Evolutionary conservation across 257 asterid species (phyloP).

Genomic region (Solanum megistacrolobum): DNA sequence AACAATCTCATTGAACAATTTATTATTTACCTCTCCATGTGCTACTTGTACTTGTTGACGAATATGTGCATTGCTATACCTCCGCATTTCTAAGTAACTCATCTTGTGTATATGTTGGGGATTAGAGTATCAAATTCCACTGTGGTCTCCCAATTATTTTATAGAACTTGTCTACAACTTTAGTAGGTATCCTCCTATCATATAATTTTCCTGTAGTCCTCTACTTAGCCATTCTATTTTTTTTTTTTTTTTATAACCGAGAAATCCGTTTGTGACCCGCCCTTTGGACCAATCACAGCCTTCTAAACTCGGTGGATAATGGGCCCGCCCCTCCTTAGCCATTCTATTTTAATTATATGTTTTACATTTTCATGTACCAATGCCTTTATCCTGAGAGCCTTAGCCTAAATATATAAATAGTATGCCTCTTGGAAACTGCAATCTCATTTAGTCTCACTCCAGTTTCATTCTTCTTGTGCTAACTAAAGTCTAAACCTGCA

Average conservation of each 20-base stretch:
- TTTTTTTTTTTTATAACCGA: too few species aligned
- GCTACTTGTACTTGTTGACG: background rate
- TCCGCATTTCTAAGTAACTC: background rate
- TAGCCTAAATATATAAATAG: background rate
- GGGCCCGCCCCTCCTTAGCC: background rate
- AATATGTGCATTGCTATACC: background rate
- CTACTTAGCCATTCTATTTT: background rate
- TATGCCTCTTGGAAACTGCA: background rate
- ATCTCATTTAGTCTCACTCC: background rate
- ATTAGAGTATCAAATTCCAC: background rate
- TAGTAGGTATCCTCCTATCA: background rate
- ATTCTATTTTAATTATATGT: background rate
- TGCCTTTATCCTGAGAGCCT: background rate
- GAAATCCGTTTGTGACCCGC: too few species aligned
- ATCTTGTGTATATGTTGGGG: background rate
- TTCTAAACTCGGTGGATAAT: too few species aligned
- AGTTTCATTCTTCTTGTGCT: background rate
- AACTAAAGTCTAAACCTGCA: background rate
- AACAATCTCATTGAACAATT: background rate
- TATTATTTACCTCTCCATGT: background rate
- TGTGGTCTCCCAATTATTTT: background rate
- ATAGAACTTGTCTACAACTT: background rate
- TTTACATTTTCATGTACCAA: background rate
- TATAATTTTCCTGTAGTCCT: background rate
- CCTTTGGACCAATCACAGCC: too few species aligned